Percentiles rank a stretch among this genome's conserved stretches.
These are phyloP conservation scores for Melampsora medusae DNA, from an alignment of 1,284 basidiomycete genomes.

Conservation along the genomic window DNA sequence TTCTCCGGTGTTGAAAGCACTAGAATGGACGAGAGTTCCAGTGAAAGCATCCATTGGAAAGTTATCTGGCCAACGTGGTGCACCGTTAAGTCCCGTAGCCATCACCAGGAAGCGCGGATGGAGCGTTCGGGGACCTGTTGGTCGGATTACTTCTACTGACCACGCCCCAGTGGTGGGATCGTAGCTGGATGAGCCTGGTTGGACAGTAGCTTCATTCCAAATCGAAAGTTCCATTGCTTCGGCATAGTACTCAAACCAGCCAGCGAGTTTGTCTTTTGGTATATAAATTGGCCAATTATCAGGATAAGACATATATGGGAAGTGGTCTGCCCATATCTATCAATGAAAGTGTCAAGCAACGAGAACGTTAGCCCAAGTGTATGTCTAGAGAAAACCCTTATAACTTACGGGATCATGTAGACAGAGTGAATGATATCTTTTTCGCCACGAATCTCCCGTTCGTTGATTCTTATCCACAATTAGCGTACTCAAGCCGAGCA, in stretches of 20 bases:
- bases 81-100: slow-evolving; percentile 64
- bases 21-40: slow-evolving; percentile 64
- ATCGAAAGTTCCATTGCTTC: slow-evolving; percentile 66
- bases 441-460: slow-evolving; percentile 59
- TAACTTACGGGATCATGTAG: slow-evolving; percentile 50
- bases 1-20: slow-evolving; percentile 59
- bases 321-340: slow-evolving; percentile 35
- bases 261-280: slow-evolving; percentile 61
- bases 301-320: slow-evolving; percentile 39
- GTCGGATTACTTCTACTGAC: slow-evolving; percentile 60
- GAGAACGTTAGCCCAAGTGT: too few species aligned
- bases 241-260: slow-evolving; percentile 69
- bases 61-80: slow-evolving; percentile 58
- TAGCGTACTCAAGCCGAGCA: slow-evolving; percentile 61
- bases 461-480: slow-evolving; percentile 62
- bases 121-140: slow-evolving; percentile 60
- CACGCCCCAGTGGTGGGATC: slow-evolving; percentile 61
- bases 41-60: slow-evolving; percentile 61
- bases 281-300: slow-evolving; percentile 51
- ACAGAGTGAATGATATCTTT: slow-evolving; percentile 50
- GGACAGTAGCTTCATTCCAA: slow-evolving; percentile 64
- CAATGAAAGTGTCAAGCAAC: neutral
- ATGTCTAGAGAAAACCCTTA: neutral
- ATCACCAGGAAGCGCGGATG: slow-evolving; percentile 62
- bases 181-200: slow-evolving; percentile 56